Evolutionary conservation across 2,329 filamentous ascomycete genomes (phyloP).

Genomic region (Alternaria triticina): DNA sequence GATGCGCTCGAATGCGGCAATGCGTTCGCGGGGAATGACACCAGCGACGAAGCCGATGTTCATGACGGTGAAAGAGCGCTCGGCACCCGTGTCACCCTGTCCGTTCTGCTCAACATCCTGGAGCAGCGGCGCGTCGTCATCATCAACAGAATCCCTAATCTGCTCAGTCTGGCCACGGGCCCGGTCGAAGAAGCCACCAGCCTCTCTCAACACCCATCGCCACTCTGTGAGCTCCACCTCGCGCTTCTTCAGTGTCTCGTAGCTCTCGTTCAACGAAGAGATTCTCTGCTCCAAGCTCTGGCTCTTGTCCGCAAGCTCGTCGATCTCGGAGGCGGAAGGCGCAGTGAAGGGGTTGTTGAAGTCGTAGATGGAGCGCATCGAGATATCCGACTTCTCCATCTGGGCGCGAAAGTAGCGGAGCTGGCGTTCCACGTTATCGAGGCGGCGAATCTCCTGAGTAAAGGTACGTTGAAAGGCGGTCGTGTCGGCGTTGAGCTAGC

Average conservation of each 20-base stretch:
- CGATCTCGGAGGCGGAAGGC: constrained; percentile 92
- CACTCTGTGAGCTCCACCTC: constrained; percentile 97
- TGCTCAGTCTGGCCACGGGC: constrained; percentile 97
- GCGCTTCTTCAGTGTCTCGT: constrained; percentile 96
- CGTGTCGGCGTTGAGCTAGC: constrained; percentile 86
- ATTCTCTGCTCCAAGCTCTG: constrained; percentile 92
- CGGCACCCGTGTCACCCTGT: constrained; percentile 69
- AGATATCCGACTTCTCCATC: constrained; percentile 91
- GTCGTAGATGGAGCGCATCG: constrained; percentile 87
- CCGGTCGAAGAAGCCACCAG: constrained; percentile 95
- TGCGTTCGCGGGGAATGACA: constrained; percentile 90
- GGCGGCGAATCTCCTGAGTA: constrained; percentile 93
- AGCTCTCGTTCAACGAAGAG: constrained; percentile 92
- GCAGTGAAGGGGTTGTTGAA: constrained; percentile 86
- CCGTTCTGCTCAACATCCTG: constrained; percentile 89
- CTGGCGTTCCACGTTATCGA: constrained; percentile 98
- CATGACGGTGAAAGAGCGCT: constrained; percentile 93
- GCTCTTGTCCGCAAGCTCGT: constrained; percentile 90
- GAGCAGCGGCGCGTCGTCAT: constrained; percentile 90
- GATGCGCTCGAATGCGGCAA: constrained; percentile 95
- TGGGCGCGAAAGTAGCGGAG: constrained; percentile 93
- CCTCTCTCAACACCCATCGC: constrained; percentile 96
- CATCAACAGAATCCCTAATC: constrained; percentile 83
- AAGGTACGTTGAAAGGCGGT: constrained; percentile 97
- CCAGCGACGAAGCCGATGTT: constrained; percentile 98